Percentiles rank a stretch among this genome's conserved stretches.
phyloP scores from a whole-genome alignment of 192 early-diverging fungal genomes.

The Neocallimastix lanati region DNA sequence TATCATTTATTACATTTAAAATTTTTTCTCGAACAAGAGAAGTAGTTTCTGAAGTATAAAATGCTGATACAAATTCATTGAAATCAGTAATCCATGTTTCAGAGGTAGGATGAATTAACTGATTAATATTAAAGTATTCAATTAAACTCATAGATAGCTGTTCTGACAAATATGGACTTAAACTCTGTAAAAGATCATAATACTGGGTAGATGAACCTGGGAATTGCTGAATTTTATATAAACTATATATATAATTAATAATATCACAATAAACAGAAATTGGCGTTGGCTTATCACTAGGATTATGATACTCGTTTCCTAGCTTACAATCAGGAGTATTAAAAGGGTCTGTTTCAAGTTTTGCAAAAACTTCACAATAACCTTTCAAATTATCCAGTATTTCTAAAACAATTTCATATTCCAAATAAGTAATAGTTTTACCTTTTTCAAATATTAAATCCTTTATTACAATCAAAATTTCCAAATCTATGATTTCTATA shows the following conservation, averaged over 20 bases:
- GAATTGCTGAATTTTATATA: background rate
- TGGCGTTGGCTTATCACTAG: background rate
- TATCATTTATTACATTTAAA: background rate
- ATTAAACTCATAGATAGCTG: background rate
- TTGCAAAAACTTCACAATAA: background rate
- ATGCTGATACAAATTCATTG: background rate
- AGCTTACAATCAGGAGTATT: background rate
- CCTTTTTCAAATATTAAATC: background rate
- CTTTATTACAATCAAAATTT: background rate
- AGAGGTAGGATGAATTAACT: background rate
- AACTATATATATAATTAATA: background rate
- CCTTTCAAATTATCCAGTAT: background rate
- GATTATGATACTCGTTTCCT: background rate
- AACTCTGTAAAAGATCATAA: background rate
- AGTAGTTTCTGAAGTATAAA: background rate
- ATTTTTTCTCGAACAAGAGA: background rate
- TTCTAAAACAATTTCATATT: background rate
- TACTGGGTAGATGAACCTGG: background rate
- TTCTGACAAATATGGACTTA: background rate
- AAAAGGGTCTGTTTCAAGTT: background rate
- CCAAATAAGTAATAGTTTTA: background rate
- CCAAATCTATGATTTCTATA: background rate
- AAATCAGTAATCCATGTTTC: background rate
- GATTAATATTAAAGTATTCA: background rate
- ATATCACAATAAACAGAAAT: background rate